These are phyloP conservation scores for Marvania coccoides DNA, from an alignment of 139 green algal genomes.

Conservation along the genomic window DNA sequence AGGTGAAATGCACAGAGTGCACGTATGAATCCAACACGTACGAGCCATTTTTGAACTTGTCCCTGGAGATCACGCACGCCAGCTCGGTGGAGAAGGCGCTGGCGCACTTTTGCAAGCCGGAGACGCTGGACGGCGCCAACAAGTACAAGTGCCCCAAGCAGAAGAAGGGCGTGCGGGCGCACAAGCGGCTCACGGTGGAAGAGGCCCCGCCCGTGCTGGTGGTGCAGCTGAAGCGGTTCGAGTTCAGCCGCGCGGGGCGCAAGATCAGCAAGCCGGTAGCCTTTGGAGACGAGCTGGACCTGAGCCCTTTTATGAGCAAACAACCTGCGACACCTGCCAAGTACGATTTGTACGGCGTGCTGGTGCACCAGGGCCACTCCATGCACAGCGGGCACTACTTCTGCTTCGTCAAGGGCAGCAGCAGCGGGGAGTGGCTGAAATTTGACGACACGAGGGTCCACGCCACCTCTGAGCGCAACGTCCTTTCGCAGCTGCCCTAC, in stretches of 20 bases:
- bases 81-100: slow-evolving; percentile 44
- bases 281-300: slow-evolving; percentile 66
- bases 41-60: slow-evolving; percentile 90
- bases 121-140: slow-evolving; percentile 82
- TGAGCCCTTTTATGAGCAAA: slow-evolving; percentile 62
- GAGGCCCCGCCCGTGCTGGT: slow-evolving; percentile 75
- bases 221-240: slow-evolving; percentile 87
- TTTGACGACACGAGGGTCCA: slow-evolving; percentile 72
- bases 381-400: slow-evolving; percentile 87
- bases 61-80: slow-evolving; percentile 75
- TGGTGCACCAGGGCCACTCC: slow-evolving; percentile 81
- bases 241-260: slow-evolving; percentile 61
- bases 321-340: slow-evolving; percentile 5
- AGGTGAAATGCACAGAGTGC: slow-evolving; percentile 81
- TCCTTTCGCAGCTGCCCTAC: slow-evolving; percentile 85
- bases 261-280: slow-evolving; percentile 83
- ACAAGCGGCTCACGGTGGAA: slow-evolving; percentile 77
- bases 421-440: slow-evolving; percentile 74
- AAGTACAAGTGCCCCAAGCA: slow-evolving; percentile 83
- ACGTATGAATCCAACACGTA: slow-evolving; percentile 71
- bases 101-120: slow-evolving; percentile 62
- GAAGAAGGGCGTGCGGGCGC: slow-evolving; percentile 46
- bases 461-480: slow-evolving; percentile 56
- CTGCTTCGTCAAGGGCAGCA: slow-evolving; percentile 63
- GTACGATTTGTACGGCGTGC: slow-evolving; percentile 83